Base-by-base conservation (phyloP, 2,329 filamentous ascomycete genomes). In the Venturia carpophila region DNA sequence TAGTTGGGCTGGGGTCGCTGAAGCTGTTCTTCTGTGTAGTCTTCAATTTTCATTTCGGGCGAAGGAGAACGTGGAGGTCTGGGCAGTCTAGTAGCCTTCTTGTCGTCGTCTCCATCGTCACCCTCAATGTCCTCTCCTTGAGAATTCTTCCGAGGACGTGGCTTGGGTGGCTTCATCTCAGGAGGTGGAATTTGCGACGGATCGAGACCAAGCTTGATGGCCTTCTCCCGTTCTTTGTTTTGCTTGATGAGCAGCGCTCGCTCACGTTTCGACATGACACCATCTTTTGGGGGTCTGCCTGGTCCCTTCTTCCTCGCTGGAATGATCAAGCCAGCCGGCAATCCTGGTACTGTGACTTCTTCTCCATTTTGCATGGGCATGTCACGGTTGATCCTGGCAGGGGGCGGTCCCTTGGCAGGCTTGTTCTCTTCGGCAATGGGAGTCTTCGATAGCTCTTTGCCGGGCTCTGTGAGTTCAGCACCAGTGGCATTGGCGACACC, bases 281-380 rank as follows among this genome's bases (percentile, higher is more conserved):
- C 90, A 71, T 92, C 89, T 77, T 92, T 92, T 0, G 90, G 90
- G 24, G 90, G 90, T 64, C 90, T 80, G n/a, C 90, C 90, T 11
- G 90, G 90, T 17, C 90, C 90, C 69, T 89, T 86, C 68, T 88
- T 87, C 75, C 85, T 88, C 37, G 84, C 83, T 39, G 84, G 75
- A 6, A 80, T 75, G 37, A 76, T 71, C 24, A 74, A 70, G 19
- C 70, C 71, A 17, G 70, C 66, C n/a, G 75, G 74, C 11, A 77
- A 69, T 34, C 73, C 72, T 70, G 79, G 77, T 63, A 76, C 76
- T 37, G 75, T 73, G 55, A 74, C 73, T 69, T 75, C 76, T 68
- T 74, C 76, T 67, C 71, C 71, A 27, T 71, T 75, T 39, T 75
- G 21, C 34, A 67, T 21, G 3, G 58, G 45, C 10, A 19, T 19